Evolutionary conservation across 129 eudicot species (phyloP), one percentile per base, ranked within the genome.

Genomic region (Artemisia argyi): DNA sequence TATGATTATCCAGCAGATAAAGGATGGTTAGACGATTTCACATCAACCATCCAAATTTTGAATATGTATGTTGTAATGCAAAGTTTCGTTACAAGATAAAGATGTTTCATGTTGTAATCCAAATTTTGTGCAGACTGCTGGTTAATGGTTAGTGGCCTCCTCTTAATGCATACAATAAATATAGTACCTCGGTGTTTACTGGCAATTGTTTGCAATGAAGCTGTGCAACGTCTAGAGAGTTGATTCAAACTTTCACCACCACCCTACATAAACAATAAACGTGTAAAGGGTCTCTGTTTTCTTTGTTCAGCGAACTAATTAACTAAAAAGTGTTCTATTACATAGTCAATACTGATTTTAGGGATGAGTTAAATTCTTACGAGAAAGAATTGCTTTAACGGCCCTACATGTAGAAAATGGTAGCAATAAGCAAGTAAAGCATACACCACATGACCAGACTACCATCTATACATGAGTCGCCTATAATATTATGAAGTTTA

Each of bases 201-300:
- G 13, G 84, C 96, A 56, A 94, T 94, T 32, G 82, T 82, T 73
- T 88, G 89, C 71, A 94, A 50, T 9, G 91, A 72, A 56, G 87
- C 66, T n/a, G 91, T 90, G 83, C 91, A 73, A 7, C 98, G 97
- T 65, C 80, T 56, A 68, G 84, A 86, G 77, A 94, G 91, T 79
- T 90, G 96, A 79, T 82, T 83, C 0, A 79, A 73, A 68, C 97
- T 94, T 84, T 94, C 98, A 57, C 98, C 98, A 61, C 98, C 98
- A 81, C 98, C 98, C 98, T 90, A 81, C 73, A 74, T 26, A 58
- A 44, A 61, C 49, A 30, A 47, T 17, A 55, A 60, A 28, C 15
- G 3, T 3, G 63, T 44, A 63, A 19, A 61, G 65, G 10, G 26
- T 47, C 1, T 26, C 0, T 26, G 10, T 51, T 7, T 49, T 28